A percentile compares a stretch with the other conserved stretches of the same genome.
phyloP scores from a whole-genome alignment of 768 basidiomycete genomes.

The Lyophyllum decastes region DNA sequence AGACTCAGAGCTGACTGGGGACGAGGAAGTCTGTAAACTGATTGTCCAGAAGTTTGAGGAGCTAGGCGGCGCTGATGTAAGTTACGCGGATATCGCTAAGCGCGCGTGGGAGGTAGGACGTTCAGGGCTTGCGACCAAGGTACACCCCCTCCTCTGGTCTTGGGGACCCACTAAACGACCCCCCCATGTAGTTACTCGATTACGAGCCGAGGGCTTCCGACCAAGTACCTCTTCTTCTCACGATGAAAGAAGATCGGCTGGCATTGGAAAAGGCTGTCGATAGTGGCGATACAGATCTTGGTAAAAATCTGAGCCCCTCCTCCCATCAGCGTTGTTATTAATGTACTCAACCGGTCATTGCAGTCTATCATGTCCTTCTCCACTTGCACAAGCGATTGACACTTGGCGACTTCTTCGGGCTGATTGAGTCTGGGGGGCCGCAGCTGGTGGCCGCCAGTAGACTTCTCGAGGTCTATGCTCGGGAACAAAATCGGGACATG shows the following conservation, averaged over 20 bases:
- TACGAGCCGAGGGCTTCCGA: slow-evolving; percentile 86
- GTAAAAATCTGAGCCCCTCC: slow-evolving; percentile 42
- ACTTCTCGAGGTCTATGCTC: slow-evolving; percentile 86
- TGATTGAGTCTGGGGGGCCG: slow-evolving; percentile 89
- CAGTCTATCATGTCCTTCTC: slow-evolving; percentile 93
- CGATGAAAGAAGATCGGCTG: slow-evolving; percentile 91
- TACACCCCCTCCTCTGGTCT: slow-evolving; percentile 42
- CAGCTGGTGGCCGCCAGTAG: slow-evolving; percentile 72
- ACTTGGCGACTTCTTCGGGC: slow-evolving; percentile 90
- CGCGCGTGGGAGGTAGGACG: slow-evolving; percentile 68
- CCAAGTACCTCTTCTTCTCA: slow-evolving; percentile 89
- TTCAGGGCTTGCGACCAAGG: slow-evolving; percentile 18
- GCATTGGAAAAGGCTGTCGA: slow-evolving; percentile 90
- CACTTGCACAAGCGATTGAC: slow-evolving; percentile 82
- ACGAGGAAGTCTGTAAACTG: slow-evolving; percentile 74
- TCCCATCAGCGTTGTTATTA: background rate
- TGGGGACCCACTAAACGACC: slow-evolving; percentile 34
- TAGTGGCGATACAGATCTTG: slow-evolving; percentile 93
- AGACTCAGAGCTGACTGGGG: slow-evolving; percentile 61
- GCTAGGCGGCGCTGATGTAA: slow-evolving; percentile 76
- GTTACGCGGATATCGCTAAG: slow-evolving; percentile 93
- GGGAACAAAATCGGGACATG: slow-evolving; percentile 90
- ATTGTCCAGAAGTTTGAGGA: slow-evolving; percentile 92
- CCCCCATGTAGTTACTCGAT: slow-evolving; percentile 70
- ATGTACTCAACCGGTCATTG: background rate